Conservation (phyloP, 108 stramenopile genomes). For the Conticribra guillardii region DNA sequence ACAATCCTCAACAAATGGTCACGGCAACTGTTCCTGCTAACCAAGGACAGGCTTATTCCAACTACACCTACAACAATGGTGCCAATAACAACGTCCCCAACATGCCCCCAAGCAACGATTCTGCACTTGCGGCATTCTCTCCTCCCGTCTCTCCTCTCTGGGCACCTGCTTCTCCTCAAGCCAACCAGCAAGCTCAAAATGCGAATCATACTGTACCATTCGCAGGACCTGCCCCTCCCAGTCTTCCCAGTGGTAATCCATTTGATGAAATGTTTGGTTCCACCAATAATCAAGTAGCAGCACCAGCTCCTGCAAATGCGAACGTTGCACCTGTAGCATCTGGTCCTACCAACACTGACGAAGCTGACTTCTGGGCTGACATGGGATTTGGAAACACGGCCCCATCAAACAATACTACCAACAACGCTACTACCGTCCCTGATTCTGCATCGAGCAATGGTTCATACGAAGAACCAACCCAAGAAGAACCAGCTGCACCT, state of each 20-base stretch:
- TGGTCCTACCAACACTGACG: not conserved
- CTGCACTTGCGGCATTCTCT: not conserved
- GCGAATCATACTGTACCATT: not conserved
- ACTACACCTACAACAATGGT: not conserved
- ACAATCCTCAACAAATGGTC: not conserved
- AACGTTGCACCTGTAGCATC: too few relatives aligned
- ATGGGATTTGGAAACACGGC: conserved; percentile 29
- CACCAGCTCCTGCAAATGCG: not conserved
- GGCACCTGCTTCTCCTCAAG: conserved; percentile 23
- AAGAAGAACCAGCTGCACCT: too few relatives aligned
- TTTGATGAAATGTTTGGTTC: conserved; percentile 24
- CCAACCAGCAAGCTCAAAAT: not conserved
- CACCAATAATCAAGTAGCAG: conserved; percentile 1
- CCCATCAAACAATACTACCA: not conserved
- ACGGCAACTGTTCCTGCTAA: not conserved
- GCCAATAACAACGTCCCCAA: not conserved
- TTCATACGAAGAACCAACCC: not conserved
- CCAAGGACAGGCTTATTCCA: not conserved
- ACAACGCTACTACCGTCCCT: not conserved
- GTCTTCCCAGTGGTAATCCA: conserved; percentile 4
- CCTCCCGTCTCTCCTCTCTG: conserved; percentile 37
- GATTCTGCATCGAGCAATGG: not conserved
- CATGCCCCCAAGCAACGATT: too few relatives aligned
- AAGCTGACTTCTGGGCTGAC: conserved; percentile 30
- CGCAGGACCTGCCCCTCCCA: not conserved